These are phyloP conservation scores for Globisporangium spiculum DNA, from an alignment of 352 stramenopile genomes.

Conservation along the genomic window DNA sequence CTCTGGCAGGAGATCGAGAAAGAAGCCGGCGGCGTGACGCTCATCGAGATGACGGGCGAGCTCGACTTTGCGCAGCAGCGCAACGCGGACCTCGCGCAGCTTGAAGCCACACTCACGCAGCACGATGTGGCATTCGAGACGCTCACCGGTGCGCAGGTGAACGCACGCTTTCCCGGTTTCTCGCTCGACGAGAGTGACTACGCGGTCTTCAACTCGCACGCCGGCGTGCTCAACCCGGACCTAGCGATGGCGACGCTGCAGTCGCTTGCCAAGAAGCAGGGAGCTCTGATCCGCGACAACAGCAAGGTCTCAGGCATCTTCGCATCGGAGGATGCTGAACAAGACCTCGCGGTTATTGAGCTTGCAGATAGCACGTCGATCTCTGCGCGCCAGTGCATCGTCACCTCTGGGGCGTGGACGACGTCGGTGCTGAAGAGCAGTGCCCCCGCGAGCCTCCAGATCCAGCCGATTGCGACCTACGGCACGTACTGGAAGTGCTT, in stretches of 20 bases:
- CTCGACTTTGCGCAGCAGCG: slow-evolving; percentile 41
- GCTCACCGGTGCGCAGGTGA: slow-evolving; percentile 41
- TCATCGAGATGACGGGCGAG: slow-evolving; percentile 64
- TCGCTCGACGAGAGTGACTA: slow-evolving; percentile 32
- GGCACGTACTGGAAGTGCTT: slow-evolving; percentile 60
- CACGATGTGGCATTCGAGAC: slow-evolving; percentile 41
- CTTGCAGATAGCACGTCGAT: slow-evolving; percentile 29
- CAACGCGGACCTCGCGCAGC: slow-evolving; percentile 25
- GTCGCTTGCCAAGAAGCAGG: slow-evolving; percentile 31
- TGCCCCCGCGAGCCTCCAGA: slow-evolving; percentile 26
- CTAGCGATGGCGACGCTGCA: slow-evolving; percentile 54
- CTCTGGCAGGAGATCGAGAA: slow-evolving; percentile 57
- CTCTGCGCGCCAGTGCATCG: slow-evolving; percentile 38
- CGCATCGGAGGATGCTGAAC: slow-evolving; percentile 15
- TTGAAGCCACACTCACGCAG: slow-evolving; percentile 30
- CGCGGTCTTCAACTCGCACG: slow-evolving; percentile 45
- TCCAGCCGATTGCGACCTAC: slow-evolving; percentile 63
- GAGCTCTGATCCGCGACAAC: slow-evolving; percentile 39
- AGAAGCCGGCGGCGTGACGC: slow-evolving; percentile 24
- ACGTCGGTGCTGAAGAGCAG: slow-evolving; percentile 28
- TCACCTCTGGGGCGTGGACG: slow-evolving; percentile 59
- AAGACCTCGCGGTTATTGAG: slow-evolving; percentile 27
- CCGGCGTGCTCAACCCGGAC: slow-evolving; percentile 52
- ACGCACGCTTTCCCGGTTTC: slow-evolving; percentile 53
- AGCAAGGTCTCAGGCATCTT: slow-evolving; percentile 26